phyloP scores from a whole-genome alignment of 495 filamentous ascomycete genomes.

The Penicillium simplicissimum region DNA sequence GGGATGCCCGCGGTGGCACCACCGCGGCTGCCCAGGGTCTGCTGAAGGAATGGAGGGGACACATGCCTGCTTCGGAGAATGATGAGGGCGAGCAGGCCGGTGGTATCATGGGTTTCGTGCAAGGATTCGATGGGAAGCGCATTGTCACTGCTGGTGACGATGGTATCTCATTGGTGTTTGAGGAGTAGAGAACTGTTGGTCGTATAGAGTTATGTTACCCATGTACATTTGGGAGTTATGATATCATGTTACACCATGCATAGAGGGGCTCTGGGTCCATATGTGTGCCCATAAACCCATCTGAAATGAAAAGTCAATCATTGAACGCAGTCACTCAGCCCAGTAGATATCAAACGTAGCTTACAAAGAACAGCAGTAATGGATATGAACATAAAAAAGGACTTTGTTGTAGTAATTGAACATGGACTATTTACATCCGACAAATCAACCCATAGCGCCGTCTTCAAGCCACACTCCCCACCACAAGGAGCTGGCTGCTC shows the following conservation, averaged over 20 bases:
- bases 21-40: conserved; percentile 61
- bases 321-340: background rate
- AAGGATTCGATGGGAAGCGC: conserved; percentile 64
- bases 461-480: conserved; percentile 18
- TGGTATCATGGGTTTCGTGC: conserved; percentile 86
- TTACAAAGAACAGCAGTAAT: background rate
- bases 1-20: conserved; percentile 83
- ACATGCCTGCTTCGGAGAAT: conserved; percentile 75
- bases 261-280: conserved; percentile 4
- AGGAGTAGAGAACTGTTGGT: conserved; percentile 32
- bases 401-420: conserved; percentile 38
- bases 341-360: background rate
- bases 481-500: conserved; percentile 13
- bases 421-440: conserved; percentile 47
- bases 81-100: conserved; percentile 57
- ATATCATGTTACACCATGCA: conserved; percentile 25
- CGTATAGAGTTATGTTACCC: conserved; percentile 11
- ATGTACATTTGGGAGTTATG: conserved; percentile 18
- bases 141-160: conserved; percentile 92
- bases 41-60: conserved; percentile 78
- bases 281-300: background rate
- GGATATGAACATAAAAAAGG: conserved; percentile 25
- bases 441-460: conserved; percentile 43
- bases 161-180: conserved; percentile 69
- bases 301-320: conserved; percentile 6